A percentile compares a stretch with the other conserved stretches of the same genome.
Evolutionary conservation across 2,329 filamentous ascomycete genomes (phyloP).

Genomic region (Fusarium citri): DNA sequence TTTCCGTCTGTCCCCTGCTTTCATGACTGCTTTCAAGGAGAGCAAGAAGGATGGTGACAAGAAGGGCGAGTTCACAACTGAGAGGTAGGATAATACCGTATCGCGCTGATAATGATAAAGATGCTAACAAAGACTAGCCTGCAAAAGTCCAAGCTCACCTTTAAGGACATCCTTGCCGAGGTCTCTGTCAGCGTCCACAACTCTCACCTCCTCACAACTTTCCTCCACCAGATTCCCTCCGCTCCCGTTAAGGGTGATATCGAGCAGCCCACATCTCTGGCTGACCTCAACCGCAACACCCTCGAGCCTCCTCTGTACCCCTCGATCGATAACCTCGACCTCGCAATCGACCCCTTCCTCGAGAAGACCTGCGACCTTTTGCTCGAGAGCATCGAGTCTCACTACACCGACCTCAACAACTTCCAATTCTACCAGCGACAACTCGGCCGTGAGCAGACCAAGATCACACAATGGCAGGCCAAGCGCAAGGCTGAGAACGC

Average conservation of each 20-base stretch:
- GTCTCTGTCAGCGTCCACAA: conserved; percentile 92
- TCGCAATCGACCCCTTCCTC: conserved; percentile 96
- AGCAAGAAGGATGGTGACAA: conserved; percentile 76
- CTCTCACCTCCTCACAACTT: conserved; percentile 95
- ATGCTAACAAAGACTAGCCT: conserved; percentile 67
- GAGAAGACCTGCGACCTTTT: conserved; percentile 98
- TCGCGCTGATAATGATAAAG: not conserved
- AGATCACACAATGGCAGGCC: conserved; percentile 95
- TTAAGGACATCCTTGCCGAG: conserved; percentile 93
- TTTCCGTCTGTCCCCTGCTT: conserved; percentile 87
- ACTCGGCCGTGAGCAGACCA: conserved; percentile 91
- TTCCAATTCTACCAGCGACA: conserved; percentile 97
- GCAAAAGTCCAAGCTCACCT: conserved; percentile 92
- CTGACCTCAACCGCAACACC: conserved; percentile 77
- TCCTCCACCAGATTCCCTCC: conserved; percentile 89
- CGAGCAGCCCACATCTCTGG: conserved; percentile 80
- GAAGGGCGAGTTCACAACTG: conserved; percentile 97
- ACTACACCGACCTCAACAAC: conserved; percentile 99
- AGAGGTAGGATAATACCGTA: conserved; percentile 72
- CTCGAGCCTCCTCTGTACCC: conserved; percentile 77
- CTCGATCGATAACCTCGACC: conserved; percentile 88
- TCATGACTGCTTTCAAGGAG: conserved; percentile 95
- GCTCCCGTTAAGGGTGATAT: conserved; percentile 72
- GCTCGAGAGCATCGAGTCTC: conserved; percentile 94
- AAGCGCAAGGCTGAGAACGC: conserved; percentile 98